Conservation (phyloP, 1,139 yeast genomes). For the Candida neerlandica region DNA sequence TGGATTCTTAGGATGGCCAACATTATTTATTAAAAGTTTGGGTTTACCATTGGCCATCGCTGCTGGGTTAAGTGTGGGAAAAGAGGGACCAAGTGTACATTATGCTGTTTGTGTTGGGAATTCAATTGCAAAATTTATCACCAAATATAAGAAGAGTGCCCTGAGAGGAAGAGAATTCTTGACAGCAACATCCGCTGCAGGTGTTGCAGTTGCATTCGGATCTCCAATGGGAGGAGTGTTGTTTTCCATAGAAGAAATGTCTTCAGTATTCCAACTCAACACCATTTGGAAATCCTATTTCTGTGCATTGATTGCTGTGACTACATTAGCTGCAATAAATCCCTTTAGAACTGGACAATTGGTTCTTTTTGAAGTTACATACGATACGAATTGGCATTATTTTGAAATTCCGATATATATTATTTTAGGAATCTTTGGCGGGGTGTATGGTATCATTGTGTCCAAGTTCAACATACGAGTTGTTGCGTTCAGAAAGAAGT, state of each 20-base stretch:
- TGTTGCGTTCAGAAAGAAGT: slow-evolving; percentile 76
- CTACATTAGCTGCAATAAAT: slow-evolving; percentile 72
- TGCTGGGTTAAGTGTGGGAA: slow-evolving; percentile 78
- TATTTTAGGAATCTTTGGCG: slow-evolving; percentile 86
- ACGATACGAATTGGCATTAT: slow-evolving; percentile 83
- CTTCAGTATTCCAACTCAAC: slow-evolving; percentile 68
- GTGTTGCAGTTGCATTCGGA: slow-evolving; percentile 91
- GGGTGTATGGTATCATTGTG: slow-evolving; percentile 83
- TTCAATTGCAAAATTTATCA: slow-evolving; percentile 57
- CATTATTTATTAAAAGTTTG: slow-evolving; percentile 72
- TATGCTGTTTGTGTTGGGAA: slow-evolving; percentile 84
- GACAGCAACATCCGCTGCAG: slow-evolving; percentile 87
- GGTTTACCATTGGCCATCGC: slow-evolving; percentile 87
- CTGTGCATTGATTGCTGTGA: slow-evolving; percentile 86
- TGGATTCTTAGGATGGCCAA: slow-evolving; percentile 75
- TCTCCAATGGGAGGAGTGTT: slow-evolving; percentile 85
- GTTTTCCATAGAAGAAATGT: slow-evolving; percentile 74
- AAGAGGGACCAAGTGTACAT: slow-evolving; percentile 87
- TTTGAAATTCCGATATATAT: slow-evolving; percentile 83
- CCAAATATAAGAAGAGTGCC: slow-evolving; percentile 46
- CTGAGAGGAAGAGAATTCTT: slow-evolving; percentile 57
- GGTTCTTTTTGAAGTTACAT: slow-evolving; percentile 86
- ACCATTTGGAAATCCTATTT: slow-evolving; percentile 92
- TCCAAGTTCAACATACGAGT: slow-evolving; percentile 76
- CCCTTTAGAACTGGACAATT: slow-evolving; percentile 95